Conservation (phyloP, 495 filamentous ascomycete genomes). For the Penicillium coprophilum region DNA sequence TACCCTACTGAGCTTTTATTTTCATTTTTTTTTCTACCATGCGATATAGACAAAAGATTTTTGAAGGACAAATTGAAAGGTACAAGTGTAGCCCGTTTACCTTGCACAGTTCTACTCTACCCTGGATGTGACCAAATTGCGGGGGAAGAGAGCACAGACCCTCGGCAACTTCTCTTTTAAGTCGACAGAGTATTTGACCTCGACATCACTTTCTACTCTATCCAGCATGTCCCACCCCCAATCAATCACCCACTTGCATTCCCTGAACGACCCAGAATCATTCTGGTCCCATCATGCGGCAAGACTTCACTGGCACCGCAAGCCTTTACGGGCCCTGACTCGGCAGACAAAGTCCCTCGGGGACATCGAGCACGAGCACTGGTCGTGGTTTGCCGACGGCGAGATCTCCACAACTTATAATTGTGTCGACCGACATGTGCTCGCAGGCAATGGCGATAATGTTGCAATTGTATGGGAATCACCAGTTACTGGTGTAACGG, state of each 20-base stretch:
- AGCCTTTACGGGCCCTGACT: slow-evolving; percentile 51
- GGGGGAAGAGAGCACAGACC: too few species aligned
- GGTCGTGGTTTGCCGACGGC: slow-evolving; percentile 88
- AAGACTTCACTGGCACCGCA: slow-evolving; percentile 76
- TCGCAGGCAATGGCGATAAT: slow-evolving; percentile 65
- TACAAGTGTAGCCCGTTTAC: too few species aligned
- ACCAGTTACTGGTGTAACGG: slow-evolving; percentile 74
- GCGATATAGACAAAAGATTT: slow-evolving; percentile 19
- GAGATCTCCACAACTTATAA: slow-evolving; percentile 90
- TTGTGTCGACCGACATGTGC: slow-evolving; percentile 84
- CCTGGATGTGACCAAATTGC: too few species aligned
- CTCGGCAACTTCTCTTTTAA: too few species aligned
- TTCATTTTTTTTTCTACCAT: slow-evolving; percentile 31
- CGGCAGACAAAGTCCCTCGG: slow-evolving; percentile 50
- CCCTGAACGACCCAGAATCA: slow-evolving; percentile 54
- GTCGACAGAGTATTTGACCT: too few species aligned
- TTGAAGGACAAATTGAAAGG: background rate
- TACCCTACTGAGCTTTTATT: slow-evolving; percentile 48
- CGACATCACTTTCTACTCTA: too few species aligned
- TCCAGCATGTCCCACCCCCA: slow-evolving; percentile 35
- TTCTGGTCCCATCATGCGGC: slow-evolving; percentile 80
- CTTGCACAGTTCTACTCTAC: too few species aligned
- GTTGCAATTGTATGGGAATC: slow-evolving; percentile 86
- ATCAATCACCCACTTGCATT: slow-evolving; percentile 38
- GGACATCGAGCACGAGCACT: slow-evolving; percentile 56